Conservation (phyloP, 2,329 filamentous ascomycete species). For the Nothophoma quercina region DNA sequence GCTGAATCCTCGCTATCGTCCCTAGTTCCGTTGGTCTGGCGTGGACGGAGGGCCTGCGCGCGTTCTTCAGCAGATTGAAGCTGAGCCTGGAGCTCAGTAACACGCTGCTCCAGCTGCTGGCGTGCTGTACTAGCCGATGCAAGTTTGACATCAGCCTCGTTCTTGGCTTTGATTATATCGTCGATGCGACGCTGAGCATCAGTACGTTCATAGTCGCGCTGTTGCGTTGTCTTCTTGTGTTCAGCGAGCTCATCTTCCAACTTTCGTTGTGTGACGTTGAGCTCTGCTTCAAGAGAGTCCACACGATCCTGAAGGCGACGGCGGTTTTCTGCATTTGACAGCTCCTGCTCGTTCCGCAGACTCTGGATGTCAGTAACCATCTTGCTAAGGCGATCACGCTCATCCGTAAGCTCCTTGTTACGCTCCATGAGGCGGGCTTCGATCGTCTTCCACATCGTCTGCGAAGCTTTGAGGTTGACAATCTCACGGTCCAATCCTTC, state of each 20-base stretch:
- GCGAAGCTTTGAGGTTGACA: constrained; percentile 92
- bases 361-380: constrained; percentile 85
- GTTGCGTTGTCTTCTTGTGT: constrained; percentile 78
- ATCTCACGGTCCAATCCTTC: constrained; percentile 92
- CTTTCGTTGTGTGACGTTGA: constrained; percentile 81
- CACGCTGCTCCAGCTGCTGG: constrained; percentile 86
- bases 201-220: constrained; percentile 89
- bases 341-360: constrained; percentile 89
- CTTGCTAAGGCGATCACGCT: constrained; percentile 82
- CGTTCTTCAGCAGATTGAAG: constrained; percentile 90
- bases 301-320: constrained; percentile 80
- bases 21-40: constrained; percentile 61
- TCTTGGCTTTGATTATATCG: constrained; percentile 81
- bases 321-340: constrained; percentile 80
- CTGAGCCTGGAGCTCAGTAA: constrained; percentile 88
- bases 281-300: constrained; percentile 80
- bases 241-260: constrained; percentile 84
- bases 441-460: constrained; percentile 92
- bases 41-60: constrained; percentile 80
- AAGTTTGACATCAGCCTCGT: constrained; percentile 84
- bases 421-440: constrained; percentile 88
- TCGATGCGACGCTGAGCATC: constrained; percentile 92
- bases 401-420: constrained; percentile 83
- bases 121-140: constrained; percentile 84
- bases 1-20: constrained; percentile 62